Evolutionary conservation across 2,329 filamentous ascomycete species (phyloP).

Genomic region (Trichoderma hamatum): DNA sequence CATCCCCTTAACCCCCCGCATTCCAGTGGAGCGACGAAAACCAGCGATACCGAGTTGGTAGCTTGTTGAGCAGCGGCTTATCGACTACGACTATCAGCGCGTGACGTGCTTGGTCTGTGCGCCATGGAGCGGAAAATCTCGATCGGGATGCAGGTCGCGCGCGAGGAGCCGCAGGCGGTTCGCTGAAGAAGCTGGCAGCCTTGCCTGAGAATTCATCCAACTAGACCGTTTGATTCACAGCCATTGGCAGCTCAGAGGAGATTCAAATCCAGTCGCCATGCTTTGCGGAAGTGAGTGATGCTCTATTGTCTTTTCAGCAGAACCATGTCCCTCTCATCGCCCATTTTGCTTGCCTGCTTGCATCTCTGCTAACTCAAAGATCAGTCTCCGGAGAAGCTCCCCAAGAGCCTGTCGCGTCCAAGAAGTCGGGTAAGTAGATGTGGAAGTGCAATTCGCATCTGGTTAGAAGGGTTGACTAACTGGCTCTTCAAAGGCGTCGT

Average conservation of each 20-base stretch:
- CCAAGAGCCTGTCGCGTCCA: constrained; percentile 90
- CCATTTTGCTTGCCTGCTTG: not conserved
- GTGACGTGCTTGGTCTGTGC: constrained; percentile 27
- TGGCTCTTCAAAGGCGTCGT: constrained; percentile 66
- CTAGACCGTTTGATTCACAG: constrained; percentile 31
- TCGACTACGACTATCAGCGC: constrained; percentile 23
- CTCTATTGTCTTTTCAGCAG: not conserved
- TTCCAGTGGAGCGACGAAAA: constrained; percentile 34
- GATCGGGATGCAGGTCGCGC: constrained; percentile 28
- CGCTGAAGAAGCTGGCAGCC: not conserved
- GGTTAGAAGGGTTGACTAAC: not conserved
- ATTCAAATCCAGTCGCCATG: constrained; percentile 44
- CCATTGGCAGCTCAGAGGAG: constrained; percentile 38
- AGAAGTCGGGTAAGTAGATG: constrained; percentile 76
- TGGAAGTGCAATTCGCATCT: not conserved
- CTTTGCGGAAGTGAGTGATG: constrained; percentile 51
- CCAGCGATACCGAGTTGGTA: constrained; percentile 31
- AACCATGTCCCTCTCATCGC: too few species aligned
- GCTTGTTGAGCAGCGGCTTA: constrained; percentile 6
- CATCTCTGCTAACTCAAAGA: constrained; percentile 29
- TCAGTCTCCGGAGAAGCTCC: constrained; percentile 95
- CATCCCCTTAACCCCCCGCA: constrained; percentile 23
- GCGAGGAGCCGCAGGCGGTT: constrained; percentile 3
- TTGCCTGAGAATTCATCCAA: constrained; percentile 8
- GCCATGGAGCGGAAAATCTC: constrained; percentile 33